Conservation (phyloP, 192 early-diverging fungal genomes). For the Umbelopsis sp. region DNA sequence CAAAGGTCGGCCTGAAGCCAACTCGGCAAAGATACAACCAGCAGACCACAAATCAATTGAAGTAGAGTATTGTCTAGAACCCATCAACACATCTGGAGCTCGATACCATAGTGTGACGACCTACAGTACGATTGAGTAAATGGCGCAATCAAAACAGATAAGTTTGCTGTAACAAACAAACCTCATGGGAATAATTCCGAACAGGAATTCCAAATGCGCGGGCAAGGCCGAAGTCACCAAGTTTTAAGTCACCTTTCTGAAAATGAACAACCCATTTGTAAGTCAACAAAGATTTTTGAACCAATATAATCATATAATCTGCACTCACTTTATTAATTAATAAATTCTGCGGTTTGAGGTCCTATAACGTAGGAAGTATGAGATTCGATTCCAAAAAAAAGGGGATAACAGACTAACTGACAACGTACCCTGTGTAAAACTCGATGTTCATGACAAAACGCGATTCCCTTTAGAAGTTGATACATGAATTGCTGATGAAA, state of each 20-base stretch:
- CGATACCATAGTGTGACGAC: constrained; percentile 89
- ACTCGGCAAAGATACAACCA: constrained; percentile 90
- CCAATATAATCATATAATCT: no score
- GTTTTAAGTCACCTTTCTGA: constrained; percentile 73
- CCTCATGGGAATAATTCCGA: constrained; percentile 83
- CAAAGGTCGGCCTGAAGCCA: constrained; percentile 85
- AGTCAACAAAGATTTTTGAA: neutral
- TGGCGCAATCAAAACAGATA: neutral
- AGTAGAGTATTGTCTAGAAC: constrained; percentile 84
- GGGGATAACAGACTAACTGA: neutral
- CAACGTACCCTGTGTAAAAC: constrained; percentile 85
- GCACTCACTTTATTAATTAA: constrained; percentile 86
- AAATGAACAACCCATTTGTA: neutral
- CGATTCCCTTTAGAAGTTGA: constrained; percentile 94
- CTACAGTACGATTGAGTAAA: constrained; percentile 24
- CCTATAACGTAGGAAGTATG: constrained; percentile 37
- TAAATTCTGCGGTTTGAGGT: constrained; percentile 89
- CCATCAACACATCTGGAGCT: constrained; percentile 87
- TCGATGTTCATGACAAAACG: constrained; percentile 96
- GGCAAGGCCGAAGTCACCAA: constrained; percentile 96
- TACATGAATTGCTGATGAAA: constrained; percentile 88
- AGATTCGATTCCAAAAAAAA: neutral
- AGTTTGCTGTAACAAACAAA: constrained; percentile 22
- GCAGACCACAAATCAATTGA: constrained; percentile 89
- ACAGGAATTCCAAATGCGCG: constrained; percentile 96